phyloP scores from a whole-genome alignment of 2,329 filamentous ascomycete species.

The Colletotrichum sp. region DNA sequence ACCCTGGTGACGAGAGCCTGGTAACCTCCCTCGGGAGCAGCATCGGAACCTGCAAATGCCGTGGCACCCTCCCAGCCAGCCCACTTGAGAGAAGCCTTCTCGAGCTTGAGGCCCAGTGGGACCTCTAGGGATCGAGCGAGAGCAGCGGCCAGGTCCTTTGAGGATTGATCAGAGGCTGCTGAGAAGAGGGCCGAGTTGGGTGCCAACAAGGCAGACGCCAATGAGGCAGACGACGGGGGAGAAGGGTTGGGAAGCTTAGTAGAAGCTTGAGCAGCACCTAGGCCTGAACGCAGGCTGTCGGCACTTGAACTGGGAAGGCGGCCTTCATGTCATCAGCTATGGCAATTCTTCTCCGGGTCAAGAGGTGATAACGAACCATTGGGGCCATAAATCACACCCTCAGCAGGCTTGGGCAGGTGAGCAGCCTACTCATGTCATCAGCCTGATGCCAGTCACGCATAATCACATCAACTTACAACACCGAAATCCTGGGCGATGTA shows the following conservation, averaged over 20 bases:
- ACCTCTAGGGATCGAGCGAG: conserved; percentile 18
- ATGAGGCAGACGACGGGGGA: conserved; percentile 1
- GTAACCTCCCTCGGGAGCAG: conserved; percentile 17
- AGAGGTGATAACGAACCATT: background rate
- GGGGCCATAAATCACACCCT: conserved; percentile 15
- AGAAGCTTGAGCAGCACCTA: conserved; percentile 11
- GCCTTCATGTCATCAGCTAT: background rate
- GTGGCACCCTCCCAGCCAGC: conserved; percentile 10
- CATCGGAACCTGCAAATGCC: conserved; percentile 13
- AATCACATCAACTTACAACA: conserved; percentile 3
- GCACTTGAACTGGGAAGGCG: conserved; percentile 8
- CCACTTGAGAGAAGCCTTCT: conserved; percentile 18
- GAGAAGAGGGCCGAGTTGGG: background rate
- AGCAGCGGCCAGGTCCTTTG: conserved; percentile 2
- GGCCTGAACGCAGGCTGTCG: background rate
- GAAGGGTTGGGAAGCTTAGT: conserved; percentile 10
- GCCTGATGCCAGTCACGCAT: background rate
- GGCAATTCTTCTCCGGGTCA: too few species aligned
- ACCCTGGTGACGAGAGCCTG: conserved; percentile 10
- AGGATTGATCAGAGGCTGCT: background rate
- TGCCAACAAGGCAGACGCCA: conserved; percentile 11
- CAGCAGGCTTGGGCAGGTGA: conserved; percentile 9
- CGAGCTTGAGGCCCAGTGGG: conserved; percentile 14
- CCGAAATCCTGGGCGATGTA: conserved; percentile 14
- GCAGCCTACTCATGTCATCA: conserved; percentile 6